These are phyloP conservation scores for Ocimum tenuiflorum DNA, from an alignment of 257 asterid genomes.

Conservation along the genomic window DNA sequence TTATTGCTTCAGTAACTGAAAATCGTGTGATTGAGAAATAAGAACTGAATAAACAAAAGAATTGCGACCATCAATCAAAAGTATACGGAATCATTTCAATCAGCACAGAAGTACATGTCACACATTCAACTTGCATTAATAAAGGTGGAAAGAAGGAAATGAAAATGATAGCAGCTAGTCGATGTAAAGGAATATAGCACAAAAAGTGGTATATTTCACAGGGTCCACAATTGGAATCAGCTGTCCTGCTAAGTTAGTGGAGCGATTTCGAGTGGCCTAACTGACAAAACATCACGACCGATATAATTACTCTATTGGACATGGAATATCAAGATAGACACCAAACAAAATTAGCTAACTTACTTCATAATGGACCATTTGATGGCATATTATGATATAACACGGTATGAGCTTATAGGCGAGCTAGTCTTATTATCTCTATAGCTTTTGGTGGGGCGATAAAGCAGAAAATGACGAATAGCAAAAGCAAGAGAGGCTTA, in stretches of 20 bases:
- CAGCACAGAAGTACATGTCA: no score
- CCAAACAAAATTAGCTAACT: not conserved
- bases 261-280: conserved; percentile 11
- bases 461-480: not conserved
- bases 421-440: not conserved
- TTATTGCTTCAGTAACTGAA: not conserved
- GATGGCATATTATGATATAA: not conserved
- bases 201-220: conserved; percentile 1
- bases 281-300: not conserved
- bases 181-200: not conserved
- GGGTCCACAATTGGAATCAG: conserved; percentile 11
- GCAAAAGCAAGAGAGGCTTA: conserved; percentile 19
- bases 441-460: no score
- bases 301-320: not conserved
- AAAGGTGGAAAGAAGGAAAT: not conserved
- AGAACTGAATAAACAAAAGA: not conserved
- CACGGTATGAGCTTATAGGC: not conserved
- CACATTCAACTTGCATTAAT: no score
- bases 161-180: not conserved
- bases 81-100: not conserved
- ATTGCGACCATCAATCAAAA: not conserved
- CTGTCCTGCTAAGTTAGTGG: conserved; percentile 4
- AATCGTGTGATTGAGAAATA: no score
- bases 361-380: not conserved
- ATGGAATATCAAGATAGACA: not conserved